These are phyloP conservation scores for Colletotrichum orchidophilum DNA, from an alignment of 2,329 filamentous ascomycete species.

Conservation along the genomic window DNA sequence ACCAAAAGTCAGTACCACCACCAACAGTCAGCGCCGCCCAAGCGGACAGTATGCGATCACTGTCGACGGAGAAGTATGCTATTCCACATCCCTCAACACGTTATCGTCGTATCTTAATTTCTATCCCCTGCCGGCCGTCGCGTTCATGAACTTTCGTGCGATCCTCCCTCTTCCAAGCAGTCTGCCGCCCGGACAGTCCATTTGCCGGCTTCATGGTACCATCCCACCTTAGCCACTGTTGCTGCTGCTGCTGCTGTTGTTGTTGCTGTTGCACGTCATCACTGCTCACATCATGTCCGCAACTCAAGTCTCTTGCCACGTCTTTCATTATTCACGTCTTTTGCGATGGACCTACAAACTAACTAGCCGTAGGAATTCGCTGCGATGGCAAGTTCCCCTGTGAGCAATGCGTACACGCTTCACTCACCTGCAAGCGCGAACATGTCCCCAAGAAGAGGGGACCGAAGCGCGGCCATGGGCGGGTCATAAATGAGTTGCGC, in stretches of 20 bases:
- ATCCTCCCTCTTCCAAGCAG: conserved; percentile 35
- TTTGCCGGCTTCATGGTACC: conserved; percentile 27
- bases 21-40: conserved; percentile 35
- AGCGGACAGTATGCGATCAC: conserved; percentile 56
- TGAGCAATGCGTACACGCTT: conserved; percentile 68
- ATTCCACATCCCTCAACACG: conserved; percentile 16
- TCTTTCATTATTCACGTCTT: neutral
- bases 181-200: conserved; percentile 31
- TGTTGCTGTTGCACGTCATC: conserved; percentile 24
- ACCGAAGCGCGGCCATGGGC: conserved; percentile 69
- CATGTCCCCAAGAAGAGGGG: conserved; percentile 72
- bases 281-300: conserved; percentile 30
- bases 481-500: conserved; percentile 70
- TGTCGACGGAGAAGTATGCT: conserved; percentile 53
- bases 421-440: conserved; percentile 71
- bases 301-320: neutral
- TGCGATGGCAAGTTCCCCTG: conserved; percentile 61
- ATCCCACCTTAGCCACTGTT: conserved; percentile 7
- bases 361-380: conserved; percentile 48
- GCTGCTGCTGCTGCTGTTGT: neutral
- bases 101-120: conserved; percentile 1
- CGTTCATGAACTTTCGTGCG: conserved; percentile 34
- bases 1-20: neutral
- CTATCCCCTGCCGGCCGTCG: neutral
- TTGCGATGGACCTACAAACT: neutral